Evolutionary conservation across 371 early-diverging fungal genomes (phyloP).

Genomic region (Funneliformis caledonium): DNA sequence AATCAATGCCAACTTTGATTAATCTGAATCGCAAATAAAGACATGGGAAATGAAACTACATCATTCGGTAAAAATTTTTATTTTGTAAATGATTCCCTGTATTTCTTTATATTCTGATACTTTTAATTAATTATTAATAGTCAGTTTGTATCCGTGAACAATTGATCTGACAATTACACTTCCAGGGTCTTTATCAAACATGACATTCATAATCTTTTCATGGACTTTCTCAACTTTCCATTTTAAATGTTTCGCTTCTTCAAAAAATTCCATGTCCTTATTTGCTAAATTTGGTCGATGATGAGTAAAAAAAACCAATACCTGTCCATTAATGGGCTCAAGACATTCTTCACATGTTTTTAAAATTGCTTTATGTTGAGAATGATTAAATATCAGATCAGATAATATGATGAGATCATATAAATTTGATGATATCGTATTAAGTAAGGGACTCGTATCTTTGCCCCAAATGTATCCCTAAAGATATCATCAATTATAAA

Average conservation of each 20-base stretch:
- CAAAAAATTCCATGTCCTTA: slow-evolving; percentile 82
- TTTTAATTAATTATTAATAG: slow-evolving; percentile 4
- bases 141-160: slow-evolving; percentile 81
- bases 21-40: too few species aligned
- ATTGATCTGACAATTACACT: slow-evolving; percentile 80
- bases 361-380: slow-evolving; percentile 75
- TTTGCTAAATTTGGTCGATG: slow-evolving; percentile 75
- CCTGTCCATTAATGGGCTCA: slow-evolving; percentile 61
- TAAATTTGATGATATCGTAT: slow-evolving; percentile 45
- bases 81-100: too few species aligned
- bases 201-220: slow-evolving; percentile 72
- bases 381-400: slow-evolving; percentile 93
- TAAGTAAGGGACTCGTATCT: slow-evolving; percentile 59
- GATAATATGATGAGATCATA: slow-evolving; percentile 88
- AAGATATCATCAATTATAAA: slow-evolving; percentile 24
- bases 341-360: slow-evolving; percentile 67
- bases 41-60: too few species aligned
- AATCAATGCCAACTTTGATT: too few species aligned
- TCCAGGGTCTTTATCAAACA: slow-evolving; percentile 91
- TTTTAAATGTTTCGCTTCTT: slow-evolving; percentile 68
- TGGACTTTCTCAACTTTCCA: slow-evolving; percentile 74
- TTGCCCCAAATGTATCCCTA: slow-evolving; percentile 90
- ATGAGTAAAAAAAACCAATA: slow-evolving; percentile 71
- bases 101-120: too few species aligned
- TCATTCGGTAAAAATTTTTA: too few species aligned